Evolutionary conservation across 2,329 filamentous ascomycete species (phyloP).

Genomic region (Sclerotinia sclerotiorum): DNA sequence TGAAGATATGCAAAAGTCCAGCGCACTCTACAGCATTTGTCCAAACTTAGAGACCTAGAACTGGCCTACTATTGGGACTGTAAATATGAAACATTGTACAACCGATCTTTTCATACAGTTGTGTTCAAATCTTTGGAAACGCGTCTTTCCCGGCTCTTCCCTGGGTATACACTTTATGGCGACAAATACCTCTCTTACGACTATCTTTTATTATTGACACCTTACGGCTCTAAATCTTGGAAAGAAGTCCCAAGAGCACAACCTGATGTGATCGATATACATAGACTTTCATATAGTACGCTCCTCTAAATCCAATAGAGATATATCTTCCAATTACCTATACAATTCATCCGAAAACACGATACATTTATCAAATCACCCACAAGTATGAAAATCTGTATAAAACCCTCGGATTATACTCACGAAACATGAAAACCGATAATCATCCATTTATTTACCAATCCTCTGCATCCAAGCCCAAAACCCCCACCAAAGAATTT

Average conservation of each 20-base stretch:
- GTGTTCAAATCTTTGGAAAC: background rate
- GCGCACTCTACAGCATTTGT: background rate
- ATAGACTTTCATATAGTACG: background rate
- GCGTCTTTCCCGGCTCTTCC: background rate
- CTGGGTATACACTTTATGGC: background rate
- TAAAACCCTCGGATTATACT: background rate
- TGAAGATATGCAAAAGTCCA: background rate
- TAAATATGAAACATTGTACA: constrained; percentile 24
- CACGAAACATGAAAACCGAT: background rate
- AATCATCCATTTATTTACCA: background rate
- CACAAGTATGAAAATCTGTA: background rate
- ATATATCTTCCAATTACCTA: background rate
- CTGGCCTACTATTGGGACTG: constrained; percentile 2
- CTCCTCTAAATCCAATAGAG: background rate
- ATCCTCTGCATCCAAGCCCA: background rate
- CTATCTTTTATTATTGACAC: background rate
- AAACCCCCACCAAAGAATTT: constrained; percentile 20
- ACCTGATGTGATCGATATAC: too few species aligned
- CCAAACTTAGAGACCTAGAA: background rate
- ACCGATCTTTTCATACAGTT: background rate
- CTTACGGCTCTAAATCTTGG: background rate
- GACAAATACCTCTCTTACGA: too few species aligned
- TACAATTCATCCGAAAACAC: too few species aligned
- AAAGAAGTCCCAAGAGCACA: background rate
- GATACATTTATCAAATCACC: background rate